A percentile compares a stretch with the other conserved stretches of the same genome.
These are phyloP conservation scores for Tolypocladium capitatum DNA, from an alignment of 2,329 filamentous ascomycete species.

Conservation along the genomic window DNA sequence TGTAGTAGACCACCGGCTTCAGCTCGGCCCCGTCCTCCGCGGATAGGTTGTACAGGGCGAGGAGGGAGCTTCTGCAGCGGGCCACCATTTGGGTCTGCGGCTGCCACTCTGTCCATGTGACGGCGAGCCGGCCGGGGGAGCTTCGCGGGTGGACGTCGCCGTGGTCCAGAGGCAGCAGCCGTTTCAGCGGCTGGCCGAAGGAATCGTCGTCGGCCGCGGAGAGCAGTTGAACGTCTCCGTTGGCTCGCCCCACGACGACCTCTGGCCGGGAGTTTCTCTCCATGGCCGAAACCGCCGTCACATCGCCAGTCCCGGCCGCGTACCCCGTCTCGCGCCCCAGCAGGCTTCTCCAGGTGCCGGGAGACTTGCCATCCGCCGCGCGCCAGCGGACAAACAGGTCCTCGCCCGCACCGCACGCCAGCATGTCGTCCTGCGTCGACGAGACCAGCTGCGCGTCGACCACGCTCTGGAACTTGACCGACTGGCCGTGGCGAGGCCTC, in stretches of 20 bases:
- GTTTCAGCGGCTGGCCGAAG: conserved; percentile 13
- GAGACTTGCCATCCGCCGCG: conserved; percentile 9
- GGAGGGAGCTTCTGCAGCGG: conserved; percentile 15
- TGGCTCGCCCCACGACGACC: conserved; percentile 34
- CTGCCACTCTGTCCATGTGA: conserved; percentile 21
- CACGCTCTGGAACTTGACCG: conserved; percentile 30
- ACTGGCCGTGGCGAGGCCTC: conserved; percentile 18
- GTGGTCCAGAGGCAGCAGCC: conserved; percentile 7
- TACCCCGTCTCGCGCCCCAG: conserved; percentile 27
- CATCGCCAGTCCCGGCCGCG: conserved; percentile 32
- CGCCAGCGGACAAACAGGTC: conserved; percentile 31
- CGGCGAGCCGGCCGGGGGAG: conserved; percentile 12
- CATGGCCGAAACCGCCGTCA: conserved; percentile 32
- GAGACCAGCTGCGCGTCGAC: conserved; percentile 29
- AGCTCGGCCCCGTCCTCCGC: conserved; percentile 3
- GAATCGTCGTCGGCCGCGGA: conserved; percentile 20
- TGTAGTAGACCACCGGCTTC: conserved; percentile 10
- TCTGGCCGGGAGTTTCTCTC: conserved; percentile 18
- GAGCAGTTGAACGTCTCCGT: conserved; percentile 33
- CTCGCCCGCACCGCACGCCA: conserved; percentile 39
- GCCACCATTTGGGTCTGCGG: conserved; percentile 15
- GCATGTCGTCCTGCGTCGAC: conserved; percentile 27
- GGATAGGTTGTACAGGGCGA: conserved; percentile 17
- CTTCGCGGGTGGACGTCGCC: not conserved
- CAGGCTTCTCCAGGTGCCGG: conserved; percentile 22